phyloP scores from a whole-genome alignment of 331 rosid species.

The Malus hybrid region DNA sequence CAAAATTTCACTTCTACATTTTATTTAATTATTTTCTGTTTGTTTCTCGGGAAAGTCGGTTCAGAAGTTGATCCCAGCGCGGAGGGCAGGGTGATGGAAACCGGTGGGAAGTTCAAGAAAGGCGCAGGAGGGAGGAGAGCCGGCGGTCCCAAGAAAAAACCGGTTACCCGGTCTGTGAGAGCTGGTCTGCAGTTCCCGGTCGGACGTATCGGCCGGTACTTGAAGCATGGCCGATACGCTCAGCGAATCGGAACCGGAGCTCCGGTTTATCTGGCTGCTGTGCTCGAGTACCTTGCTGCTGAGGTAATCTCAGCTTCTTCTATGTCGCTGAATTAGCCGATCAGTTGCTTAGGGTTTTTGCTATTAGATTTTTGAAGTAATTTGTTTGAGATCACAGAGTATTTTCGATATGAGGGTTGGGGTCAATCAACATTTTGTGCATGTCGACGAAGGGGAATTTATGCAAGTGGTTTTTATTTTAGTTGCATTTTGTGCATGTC shows the following conservation, averaged over 20 bases:
- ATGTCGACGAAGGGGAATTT: no score
- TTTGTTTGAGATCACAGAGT: no score
- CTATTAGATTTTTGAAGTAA: no score
- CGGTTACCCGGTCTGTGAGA: conserved; percentile 35
- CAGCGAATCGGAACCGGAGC: conserved; percentile 36
- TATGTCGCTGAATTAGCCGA: not conserved
- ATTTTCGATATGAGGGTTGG: no score
- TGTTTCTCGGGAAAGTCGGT: conserved; percentile 6
- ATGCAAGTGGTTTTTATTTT: no score
- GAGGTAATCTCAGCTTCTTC: conserved; percentile 22
- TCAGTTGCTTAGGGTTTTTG: conserved; percentile 17
- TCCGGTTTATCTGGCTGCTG: conserved; percentile 42
- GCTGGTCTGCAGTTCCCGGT: conserved; percentile 46
- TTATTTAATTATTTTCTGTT: not conserved
- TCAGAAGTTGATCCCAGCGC: not conserved
- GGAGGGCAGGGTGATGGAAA: conserved; percentile 19
- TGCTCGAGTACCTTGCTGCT: conserved; percentile 40
- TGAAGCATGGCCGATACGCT: conserved; percentile 40
- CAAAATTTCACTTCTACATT: not conserved
- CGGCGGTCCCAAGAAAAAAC: conserved; percentile 36
- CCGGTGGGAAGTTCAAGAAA: conserved; percentile 30
- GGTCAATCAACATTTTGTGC: no score
- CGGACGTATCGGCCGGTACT: conserved; percentile 36
- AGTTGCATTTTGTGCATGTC: no score
- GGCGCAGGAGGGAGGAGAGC: conserved; percentile 37